Evolutionary conservation across 202 grass and related monocot genomes (phyloP), one percentile per base, ranked within the genome.

Genomic region (Digitaria exilis): DNA sequence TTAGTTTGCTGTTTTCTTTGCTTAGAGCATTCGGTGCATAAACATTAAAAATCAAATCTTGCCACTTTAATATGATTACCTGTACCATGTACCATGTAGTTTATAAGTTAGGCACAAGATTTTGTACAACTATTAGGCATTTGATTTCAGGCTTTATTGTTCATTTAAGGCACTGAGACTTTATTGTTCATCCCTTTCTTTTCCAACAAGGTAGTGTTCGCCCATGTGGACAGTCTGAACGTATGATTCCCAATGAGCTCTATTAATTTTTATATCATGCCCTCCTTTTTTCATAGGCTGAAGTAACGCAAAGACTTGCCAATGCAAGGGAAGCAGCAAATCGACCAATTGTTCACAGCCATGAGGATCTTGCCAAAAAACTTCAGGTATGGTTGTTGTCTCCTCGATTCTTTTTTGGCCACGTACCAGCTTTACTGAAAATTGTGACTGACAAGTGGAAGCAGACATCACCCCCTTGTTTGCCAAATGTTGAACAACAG

Each of bases 361-460:
- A 99, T 49, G 93, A 99, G 59, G 91, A 96, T 94, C 96, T 99
- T 76, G 93, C 96, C 37, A 93, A 83, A 83, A 94, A 96, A 34
- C 93, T 99, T 87, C 86, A 99, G 91, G 93, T 99, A 50, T 50
- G 24, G 7, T 44, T 80, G 80, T 75, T 57, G 34, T 26, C 14
- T 83, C 39, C 22, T 42, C 0, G 2, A 12, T 75, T 84, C 25
- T 21, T 82, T 82, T 59, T 81, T 17, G 25, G 71, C 41, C 4
- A 58, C 2, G 25, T 71, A 15, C 30, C 21, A 79, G 9, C 13
- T 65, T 37, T 37, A 34, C 19, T 35, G 18, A 29, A 66, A 37
- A 13, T 30, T 14, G 22, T 21, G 9, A n/a, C 52, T 72, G 42
- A 41, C 43, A 52, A 71, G 9, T 63, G 42, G 46, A 44, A 43